Evolutionary conservation across 2,329 filamentous ascomycete genomes (phyloP), one percentile per base, ranked within the genome.

Genomic region (Microcera coccophila): DNA sequence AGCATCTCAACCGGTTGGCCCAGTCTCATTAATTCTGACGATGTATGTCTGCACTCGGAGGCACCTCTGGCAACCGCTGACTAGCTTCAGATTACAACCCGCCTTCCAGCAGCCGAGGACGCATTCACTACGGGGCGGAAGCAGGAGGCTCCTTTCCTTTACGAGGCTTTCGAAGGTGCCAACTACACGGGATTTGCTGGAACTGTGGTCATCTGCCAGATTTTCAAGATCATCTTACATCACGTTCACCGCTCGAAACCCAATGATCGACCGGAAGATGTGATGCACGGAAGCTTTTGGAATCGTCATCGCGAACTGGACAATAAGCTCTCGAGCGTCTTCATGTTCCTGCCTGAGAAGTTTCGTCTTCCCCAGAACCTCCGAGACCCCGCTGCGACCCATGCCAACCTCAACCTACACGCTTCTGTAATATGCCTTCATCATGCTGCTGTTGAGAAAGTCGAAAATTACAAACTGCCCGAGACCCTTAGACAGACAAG

Each of bases 1-100:
- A 89, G 85, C 56, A 87, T 95, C 39, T 89, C 88, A 11, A 95
- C 90, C 4, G 90, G 90, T 3, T 96, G 90, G 90, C 88, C 90
- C 0, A 84, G 87, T 70, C 70, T 82, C 19, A 82, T 95, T 32
- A 83, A 94, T 49, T 77, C 87, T 44, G 72, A 73, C 59, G 87
- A 95, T 49, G 78, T 76, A 54, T 55, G 65, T 54, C 31, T 3
- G 15, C 19, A 19, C 28, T 5, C n/a, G n/a, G n/a, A n/a, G n/a
- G 24, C 10, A 17, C 21, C n/a, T 11, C 14, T 1, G 9, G 12
- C 8, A 11, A 17, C 17, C 31, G 15, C 48, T 54, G 26, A 54
- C 36, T 8, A 31, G 29, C 10, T 14, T 21, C 18, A 75, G 83
- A 80, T 91, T 45, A 75, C 81, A 55, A 94, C 88, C 1, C 83